A percentile compares a stretch with the other conserved stretches of the same genome.
Evolutionary conservation across 148 eudicot genomes (phyloP).

Genomic region (Rhododendron molle): DNA sequence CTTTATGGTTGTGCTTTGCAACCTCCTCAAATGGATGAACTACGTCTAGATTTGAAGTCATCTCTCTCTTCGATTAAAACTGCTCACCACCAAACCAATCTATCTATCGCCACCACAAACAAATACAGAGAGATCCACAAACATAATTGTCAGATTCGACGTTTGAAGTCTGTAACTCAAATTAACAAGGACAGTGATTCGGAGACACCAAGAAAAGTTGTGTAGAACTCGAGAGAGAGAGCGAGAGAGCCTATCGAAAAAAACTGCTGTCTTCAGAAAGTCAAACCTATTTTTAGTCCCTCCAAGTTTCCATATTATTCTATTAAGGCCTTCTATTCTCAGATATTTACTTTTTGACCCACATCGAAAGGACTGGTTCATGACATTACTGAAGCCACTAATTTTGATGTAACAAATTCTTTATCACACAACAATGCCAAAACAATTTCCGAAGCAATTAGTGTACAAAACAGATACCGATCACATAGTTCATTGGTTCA

Average conservation of each 20-base stretch:
- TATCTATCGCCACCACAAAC: background rate
- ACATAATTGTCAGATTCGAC: background rate
- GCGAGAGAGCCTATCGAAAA: background rate
- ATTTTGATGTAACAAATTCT: background rate
- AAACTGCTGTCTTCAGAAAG: too few species aligned
- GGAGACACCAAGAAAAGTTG: background rate
- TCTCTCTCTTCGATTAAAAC: background rate
- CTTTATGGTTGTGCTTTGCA: constrained; percentile 15
- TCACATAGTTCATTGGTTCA: too few species aligned
- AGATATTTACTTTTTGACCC: background rate
- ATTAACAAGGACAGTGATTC: background rate
- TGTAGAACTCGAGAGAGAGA: background rate
- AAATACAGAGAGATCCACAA: background rate
- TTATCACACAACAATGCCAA: background rate
- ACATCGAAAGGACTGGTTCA: too few species aligned
- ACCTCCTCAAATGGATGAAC: constrained; percentile 25
- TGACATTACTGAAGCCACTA: background rate
- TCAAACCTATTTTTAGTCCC: background rate
- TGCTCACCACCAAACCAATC: background rate
- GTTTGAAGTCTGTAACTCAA: background rate
- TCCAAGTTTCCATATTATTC: background rate
- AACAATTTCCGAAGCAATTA: background rate
- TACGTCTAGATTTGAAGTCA: background rate
- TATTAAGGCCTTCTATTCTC: background rate
- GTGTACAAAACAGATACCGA: background rate